Evolutionary conservation across 2,329 filamentous ascomycete genomes (phyloP), one percentile per base, ranked within the genome.

Genomic region (Beauveria sp.): DNA sequence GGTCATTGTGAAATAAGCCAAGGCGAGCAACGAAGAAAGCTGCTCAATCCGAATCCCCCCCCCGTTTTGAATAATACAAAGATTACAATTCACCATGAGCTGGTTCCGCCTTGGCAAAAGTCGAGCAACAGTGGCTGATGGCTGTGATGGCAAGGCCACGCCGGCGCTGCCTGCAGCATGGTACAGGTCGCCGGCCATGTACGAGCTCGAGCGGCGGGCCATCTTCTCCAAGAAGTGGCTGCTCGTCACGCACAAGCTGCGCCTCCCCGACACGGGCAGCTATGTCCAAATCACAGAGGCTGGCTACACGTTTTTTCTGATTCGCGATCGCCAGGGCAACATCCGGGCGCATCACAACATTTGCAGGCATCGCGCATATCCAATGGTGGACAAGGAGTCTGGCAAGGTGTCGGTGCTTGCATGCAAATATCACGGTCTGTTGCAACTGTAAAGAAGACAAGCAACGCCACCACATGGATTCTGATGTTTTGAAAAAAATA

Each of bases 141-240:
- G 41, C 16, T 10, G 16, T 18, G 63, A 63, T 28, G 46, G 60
- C 30, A 62, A 63, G 22, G 46, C 65, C 1, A 47, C 46, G 18
- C 58, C 62, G 28, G 67, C 67, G 18, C 64, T 69, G 16, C 68
- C 67, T 18, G 65, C 67, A 3, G 61, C 66, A 2, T 69, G 66
- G 66, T 69, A 69, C 68, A 76, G 71, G 14, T 79, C 77, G 5
- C 69, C 72, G n/a, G 77, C 79, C 63, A 80, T 84, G 74, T 84
- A 81, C 65, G 76, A 84, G 66, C 78, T 85, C 1, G 82, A 85
- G 68, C 72, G 79, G 26, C 77, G 82, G 16, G 79, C 81, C 50
- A 80, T 84, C 67, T 84, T 84, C 69, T 84, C 82, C 44, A 76
- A 76, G 65, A 79, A 79, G 66, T 84, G 81, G 82, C 75, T 81